A percentile compares a stretch with the other conserved stretches of the same genome.
Evolutionary conservation across 2,329 filamentous ascomycete species (phyloP).

Genomic region (Phaeophleospora eucalypticola): DNA sequence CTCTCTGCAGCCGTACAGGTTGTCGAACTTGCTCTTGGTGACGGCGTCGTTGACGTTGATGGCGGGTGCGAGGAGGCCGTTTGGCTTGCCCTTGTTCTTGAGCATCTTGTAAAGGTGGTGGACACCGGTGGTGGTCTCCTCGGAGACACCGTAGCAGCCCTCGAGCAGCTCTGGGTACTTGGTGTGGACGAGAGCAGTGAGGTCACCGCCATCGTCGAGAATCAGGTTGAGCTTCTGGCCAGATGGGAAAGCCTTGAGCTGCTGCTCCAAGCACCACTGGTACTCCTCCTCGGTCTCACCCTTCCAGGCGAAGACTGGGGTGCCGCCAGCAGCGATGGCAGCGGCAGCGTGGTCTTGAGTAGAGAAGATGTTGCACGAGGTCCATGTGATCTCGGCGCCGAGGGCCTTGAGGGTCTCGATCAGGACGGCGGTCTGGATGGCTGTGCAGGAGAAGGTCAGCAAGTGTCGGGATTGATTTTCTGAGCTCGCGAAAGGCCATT

Average conservation of each 20-base stretch:
- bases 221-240: slow-evolving; percentile 96
- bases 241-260: slow-evolving; percentile 94
- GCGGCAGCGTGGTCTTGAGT: slow-evolving; percentile 98
- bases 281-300: slow-evolving; percentile 99
- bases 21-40: slow-evolving; percentile 99
- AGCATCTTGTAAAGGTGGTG: slow-evolving; percentile 99
- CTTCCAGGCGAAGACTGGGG: slow-evolving; percentile 81
- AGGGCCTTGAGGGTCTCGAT: slow-evolving; percentile 95
- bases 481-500: neutral
- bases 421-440: slow-evolving; percentile 98
- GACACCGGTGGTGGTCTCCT: slow-evolving; percentile 99
- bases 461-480: neutral
- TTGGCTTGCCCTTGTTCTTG: slow-evolving; percentile 67
- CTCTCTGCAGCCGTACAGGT: slow-evolving; percentile 98
- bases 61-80: slow-evolving; percentile 76
- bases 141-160: slow-evolving; percentile 96
- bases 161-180: slow-evolving; percentile 99
- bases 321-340: slow-evolving; percentile 88
- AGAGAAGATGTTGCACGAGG: slow-evolving; percentile 99
- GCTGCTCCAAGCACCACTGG: slow-evolving; percentile 99
- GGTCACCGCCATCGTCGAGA: slow-evolving; percentile 96
- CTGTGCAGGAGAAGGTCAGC: slow-evolving; percentile 36
- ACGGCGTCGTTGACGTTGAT: slow-evolving; percentile 99
- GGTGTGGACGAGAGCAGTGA: slow-evolving; percentile 91
- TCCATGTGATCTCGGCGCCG: slow-evolving; percentile 98